Evolutionary conservation across 2,329 filamentous ascomycete genomes (phyloP).

Genomic region (Rhexocercosporidium sp.): DNA sequence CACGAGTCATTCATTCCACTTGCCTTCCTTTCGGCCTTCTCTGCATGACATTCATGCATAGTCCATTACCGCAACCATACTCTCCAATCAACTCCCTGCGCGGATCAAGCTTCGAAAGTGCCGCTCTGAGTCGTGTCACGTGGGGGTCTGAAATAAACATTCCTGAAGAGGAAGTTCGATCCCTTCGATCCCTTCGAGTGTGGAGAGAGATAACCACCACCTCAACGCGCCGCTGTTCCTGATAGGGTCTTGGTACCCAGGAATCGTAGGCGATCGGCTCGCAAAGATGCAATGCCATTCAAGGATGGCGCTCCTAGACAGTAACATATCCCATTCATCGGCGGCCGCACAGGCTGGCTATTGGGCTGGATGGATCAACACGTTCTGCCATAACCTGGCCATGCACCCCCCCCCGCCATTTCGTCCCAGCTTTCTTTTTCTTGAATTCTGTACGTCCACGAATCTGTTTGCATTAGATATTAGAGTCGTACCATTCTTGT

Average conservation of each 20-base stretch:
- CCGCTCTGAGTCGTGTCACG: constrained; percentile 1
- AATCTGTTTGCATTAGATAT: not conserved
- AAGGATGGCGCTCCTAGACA: constrained; percentile 1
- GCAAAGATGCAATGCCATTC: not conserved
- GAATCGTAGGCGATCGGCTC: not conserved
- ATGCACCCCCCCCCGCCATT: constrained; percentile 12
- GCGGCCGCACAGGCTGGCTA: too few species aligned
- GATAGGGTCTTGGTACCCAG: constrained; percentile 31
- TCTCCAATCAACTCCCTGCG: not conserved
- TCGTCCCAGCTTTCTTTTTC: not conserved
- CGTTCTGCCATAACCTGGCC: not conserved
- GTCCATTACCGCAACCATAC: not conserved
- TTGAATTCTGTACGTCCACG: not conserved
- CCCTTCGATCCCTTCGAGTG: constrained; percentile 20
- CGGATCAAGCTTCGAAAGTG: not conserved
- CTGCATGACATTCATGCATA: not conserved
- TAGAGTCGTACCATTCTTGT: constrained; percentile 19
- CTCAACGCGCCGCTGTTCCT: constrained; percentile 17
- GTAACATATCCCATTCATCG: not conserved
- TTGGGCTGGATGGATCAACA: not conserved
- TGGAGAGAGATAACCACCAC: constrained; percentile 22
- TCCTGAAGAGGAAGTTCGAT: constrained; percentile 26
- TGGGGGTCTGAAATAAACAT: constrained; percentile 1
- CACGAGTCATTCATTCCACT: not conserved
- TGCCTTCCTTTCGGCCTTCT: not conserved